Base-by-base conservation (phyloP, 2,329 filamentous ascomycete species). In the Aspergillus costaricaensis region DNA sequence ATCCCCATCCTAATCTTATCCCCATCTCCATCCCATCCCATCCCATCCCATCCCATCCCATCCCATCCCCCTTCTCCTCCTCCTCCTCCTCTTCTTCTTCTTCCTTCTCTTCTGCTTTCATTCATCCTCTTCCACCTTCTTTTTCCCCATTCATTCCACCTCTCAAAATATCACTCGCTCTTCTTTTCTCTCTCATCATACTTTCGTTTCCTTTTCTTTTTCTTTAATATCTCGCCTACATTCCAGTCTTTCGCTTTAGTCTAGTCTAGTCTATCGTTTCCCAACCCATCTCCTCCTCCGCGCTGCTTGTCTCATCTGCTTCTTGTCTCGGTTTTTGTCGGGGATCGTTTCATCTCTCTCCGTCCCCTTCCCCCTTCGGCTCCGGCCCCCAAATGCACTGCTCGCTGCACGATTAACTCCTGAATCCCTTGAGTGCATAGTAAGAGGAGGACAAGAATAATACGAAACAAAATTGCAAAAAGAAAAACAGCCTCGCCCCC, bases 341-440 rank as follows among this genome's bases (percentile, higher is more conserved):
- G 54, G 60, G 53, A 44, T 61, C 41, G 23, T 62, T 38, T 62
- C 58, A 61, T 60, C 58, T 67, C 58, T 67, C 54, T 23, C 53
- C 21, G 47, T 54, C 56, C 59, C 44, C 38, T 51, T 64, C 54
- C 61, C 39, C 53, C 51, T 52, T 53, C 60, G 55, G 55, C 63
- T 61, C 52, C 51, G 55, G 47, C 55, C 62, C 59, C 55, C 36
- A 41, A 36, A 43, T 50, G 19, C 58, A 52, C 52, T 55, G 54
- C 43, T 19, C 27, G 59, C 58, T 58, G 21, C 44, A 53, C 60
- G 51, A n/a, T 59, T 58, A 57, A 62, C 56, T 58, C 57, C 49
- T 63, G 65, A 60, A 54, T 41, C 52, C 55, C 43, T 43, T 50
- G 19, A 43, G 25, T 36, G 32, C 32, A 36, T 36, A 36, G 32